Percentiles rank a stretch among this genome's conserved stretches.
These are phyloP conservation scores for Phytophthora pistaciae DNA, from an alignment of 352 stramenopile genomes.

Conservation along the genomic window DNA sequence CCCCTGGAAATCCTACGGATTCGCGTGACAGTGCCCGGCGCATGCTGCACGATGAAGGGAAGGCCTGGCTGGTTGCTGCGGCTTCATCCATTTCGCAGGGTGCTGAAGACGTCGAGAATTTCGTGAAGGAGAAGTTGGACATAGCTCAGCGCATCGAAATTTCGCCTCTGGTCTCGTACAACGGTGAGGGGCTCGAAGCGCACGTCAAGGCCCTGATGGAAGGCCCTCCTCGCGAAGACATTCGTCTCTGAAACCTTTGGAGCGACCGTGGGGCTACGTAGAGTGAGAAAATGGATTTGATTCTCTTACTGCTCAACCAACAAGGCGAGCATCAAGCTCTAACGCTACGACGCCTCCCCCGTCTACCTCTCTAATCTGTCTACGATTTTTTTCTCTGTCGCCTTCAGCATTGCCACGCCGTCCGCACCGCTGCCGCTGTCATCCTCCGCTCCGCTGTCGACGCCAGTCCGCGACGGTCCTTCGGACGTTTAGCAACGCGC, in stretches of 20 bases:
- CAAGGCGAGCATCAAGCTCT: slow-evolving; percentile 32
- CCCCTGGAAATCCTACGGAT: slow-evolving; percentile 72
- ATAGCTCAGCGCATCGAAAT: slow-evolving; percentile 69
- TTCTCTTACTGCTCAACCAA: slow-evolving; percentile 40
- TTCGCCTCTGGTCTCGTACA: slow-evolving; percentile 89
- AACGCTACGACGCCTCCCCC: slow-evolving; percentile 24
- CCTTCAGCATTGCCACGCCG: slow-evolving; percentile 12
- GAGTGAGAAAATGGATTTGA: slow-evolving; percentile 29
- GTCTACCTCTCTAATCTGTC: slow-evolving; percentile 5
- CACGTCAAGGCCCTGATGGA: slow-evolving; percentile 39
- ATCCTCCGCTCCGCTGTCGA: slow-evolving; percentile 31
- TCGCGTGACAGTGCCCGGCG: slow-evolving; percentile 87
- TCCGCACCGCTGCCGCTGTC: slow-evolving; percentile 19
- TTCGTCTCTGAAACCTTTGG: slow-evolving; percentile 36
- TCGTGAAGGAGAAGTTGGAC: slow-evolving; percentile 49
- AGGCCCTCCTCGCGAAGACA: slow-evolving; percentile 30
- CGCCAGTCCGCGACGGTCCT: slow-evolving; percentile 14
- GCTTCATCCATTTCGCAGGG: slow-evolving; percentile 43
- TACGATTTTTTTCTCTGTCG: slow-evolving; percentile 14
- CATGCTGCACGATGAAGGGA: slow-evolving; percentile 76
- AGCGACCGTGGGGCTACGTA: slow-evolving; percentile 3
- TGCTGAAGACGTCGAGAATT: slow-evolving; percentile 33
- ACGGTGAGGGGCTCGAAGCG: slow-evolving; percentile 78
- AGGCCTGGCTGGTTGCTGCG: slow-evolving; percentile 66
- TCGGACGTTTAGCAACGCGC: slow-evolving; percentile 10